Evolutionary conservation across 805 yeast species (phyloP), one percentile per base, ranked within the genome.

Genomic region (Metschnikowia henanensis): DNA sequence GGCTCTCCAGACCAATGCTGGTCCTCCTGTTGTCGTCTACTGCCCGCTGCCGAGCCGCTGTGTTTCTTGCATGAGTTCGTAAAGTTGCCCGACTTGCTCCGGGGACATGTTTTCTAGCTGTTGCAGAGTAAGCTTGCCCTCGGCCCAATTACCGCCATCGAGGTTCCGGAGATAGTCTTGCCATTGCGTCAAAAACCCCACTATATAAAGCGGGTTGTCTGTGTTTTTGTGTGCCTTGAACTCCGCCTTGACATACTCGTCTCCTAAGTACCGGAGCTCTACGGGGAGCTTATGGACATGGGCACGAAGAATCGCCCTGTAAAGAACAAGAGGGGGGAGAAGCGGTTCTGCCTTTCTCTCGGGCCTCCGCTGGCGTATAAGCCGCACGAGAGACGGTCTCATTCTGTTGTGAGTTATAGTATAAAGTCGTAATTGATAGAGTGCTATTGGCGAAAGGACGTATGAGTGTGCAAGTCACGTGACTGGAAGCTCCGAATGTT

Each of bases 161-260:
- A 87, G 76, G 61, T 70, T 67, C 10, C 73, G 68, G 48, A 86
- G 71, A 56, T 87, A 87, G 49, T 84, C 92, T 64, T 94, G 99
- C 99, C 99, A 94, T 47, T 88, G 84, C 1, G 95, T 81, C 49
- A 94, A 72, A 56, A 94, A 94, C 9, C 97, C 99, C 9, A 94
- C 90, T 26, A 94, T 89, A 59, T 92, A 95, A 19, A 89, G 73
- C 3, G 99, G 98, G 62, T 94, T 90, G 52, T 89, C 96, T 6
- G 84, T 77, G 37, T 71, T 65, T 47, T 81, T 78, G 66, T 94
- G 99, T 6, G 91, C 84, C 56, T 82, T 81, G 71, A 94, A 94
- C 67, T 94, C 99, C 28, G 83, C 79, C 60, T 82, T 86, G 39
- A 92, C 96, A 61, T 94, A 94, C 52, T 80, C 75, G 64, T 94